phyloP scores from a whole-genome alignment of 192 early-diverging fungal species.

The Entophlyctis luteolus region DNA sequence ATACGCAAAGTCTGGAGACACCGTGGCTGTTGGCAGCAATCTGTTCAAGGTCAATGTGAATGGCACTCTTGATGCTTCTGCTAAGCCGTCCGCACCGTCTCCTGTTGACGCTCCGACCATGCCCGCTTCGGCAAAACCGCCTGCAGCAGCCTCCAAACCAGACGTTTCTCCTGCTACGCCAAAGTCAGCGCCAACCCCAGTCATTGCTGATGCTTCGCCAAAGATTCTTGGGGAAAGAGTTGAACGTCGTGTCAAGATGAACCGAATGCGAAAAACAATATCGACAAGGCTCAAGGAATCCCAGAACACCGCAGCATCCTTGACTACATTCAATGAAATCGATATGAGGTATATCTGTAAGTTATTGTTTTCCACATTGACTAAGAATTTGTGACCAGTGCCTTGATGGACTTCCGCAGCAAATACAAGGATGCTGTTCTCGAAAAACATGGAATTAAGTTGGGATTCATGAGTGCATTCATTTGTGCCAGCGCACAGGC shows the following conservation, averaged over 20 bases:
- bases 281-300: constrained; percentile 93
- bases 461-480: constrained; percentile 98
- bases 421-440: constrained; percentile 91
- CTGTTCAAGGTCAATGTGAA: constrained; percentile 75
- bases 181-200: neutral
- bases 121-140: constrained; percentile 34
- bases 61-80: constrained; percentile 47
- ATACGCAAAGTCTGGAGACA: constrained; percentile 82
- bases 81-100: constrained; percentile 15
- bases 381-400: constrained; percentile 38
- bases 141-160: constrained; percentile 31
- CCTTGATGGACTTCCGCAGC: constrained; percentile 84
- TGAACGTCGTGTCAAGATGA: constrained; percentile 76
- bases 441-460: constrained; percentile 92
- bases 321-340: constrained; percentile 99
- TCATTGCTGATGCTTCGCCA: neutral
- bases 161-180: constrained; percentile 7
- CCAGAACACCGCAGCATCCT: constrained; percentile 91
- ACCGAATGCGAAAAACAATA: constrained; percentile 93
- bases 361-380: neutral
- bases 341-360: constrained; percentile 77
- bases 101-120: constrained; percentile 39
- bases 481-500: constrained; percentile 85
- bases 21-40: constrained; percentile 84
- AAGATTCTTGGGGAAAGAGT: constrained; percentile 20